Evolutionary conservation across 495 filamentous ascomycete species (phyloP), one percentile per base, ranked within the genome.

Genomic region (Friedmanniomyces endolithicus): DNA sequence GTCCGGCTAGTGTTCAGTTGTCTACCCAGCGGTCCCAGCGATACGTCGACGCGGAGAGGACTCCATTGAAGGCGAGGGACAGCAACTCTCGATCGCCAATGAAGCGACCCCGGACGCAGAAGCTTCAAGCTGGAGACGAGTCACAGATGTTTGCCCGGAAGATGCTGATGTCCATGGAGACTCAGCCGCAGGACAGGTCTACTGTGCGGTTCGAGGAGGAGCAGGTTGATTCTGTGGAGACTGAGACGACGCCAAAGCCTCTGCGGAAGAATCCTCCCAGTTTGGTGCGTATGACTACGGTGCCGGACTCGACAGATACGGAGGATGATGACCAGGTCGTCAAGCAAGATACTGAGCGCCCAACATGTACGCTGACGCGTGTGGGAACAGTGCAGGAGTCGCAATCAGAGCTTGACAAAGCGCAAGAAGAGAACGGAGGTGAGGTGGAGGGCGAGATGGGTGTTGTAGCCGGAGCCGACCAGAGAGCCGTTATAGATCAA

Each of bases 41-140:
- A 1, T 24, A 17, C 14, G 6, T 12, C 19, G 44, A 24, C 20
- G 1, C 22, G 45, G 16, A 53, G 37, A 50, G 47, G 25, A 50
- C 25, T 50, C 58, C 58, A 14, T 29, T 61, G 25, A 48, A 54
- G 39, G 49, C 56, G 27, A 23, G 50, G 11, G 48, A 49, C 20
- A 31, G 43, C 33, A 61, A 61, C 37, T 17, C 43, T 0, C 48
- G 19, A 20, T 22, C 17, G 19, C 24, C 47, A 12, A 17, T 27
- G 6, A 47, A 47, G 34, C 45, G 12, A 27, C 16, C 17, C 3
- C 44, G 37, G 27, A 4, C 9, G 27, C 27, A 31, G 27, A 31
- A 31, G 27, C 27, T 31, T 4, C 37, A 41, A 41, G 37, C 37
- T 19, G 37, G 37, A 41, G 37, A 41, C 3, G 37, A 41, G 37